These are phyloP conservation scores for Mucor sp. DNA, from an alignment of 371 early-diverging fungal genomes.

Conservation along the genomic window DNA sequence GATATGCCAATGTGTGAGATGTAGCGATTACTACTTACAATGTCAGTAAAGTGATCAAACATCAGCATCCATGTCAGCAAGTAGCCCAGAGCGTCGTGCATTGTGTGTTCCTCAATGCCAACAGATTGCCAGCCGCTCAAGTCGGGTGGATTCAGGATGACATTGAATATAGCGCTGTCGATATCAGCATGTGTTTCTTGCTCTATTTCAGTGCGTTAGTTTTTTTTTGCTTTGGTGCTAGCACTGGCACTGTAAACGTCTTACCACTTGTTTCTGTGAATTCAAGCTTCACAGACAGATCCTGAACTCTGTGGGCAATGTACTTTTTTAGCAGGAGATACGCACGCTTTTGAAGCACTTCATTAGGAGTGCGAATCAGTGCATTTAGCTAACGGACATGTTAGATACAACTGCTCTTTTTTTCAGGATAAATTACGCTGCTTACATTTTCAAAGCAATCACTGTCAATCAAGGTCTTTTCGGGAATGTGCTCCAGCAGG, in stretches of 20 bases:
- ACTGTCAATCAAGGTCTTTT: constrained; percentile 26
- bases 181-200: constrained; percentile 27
- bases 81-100: constrained; percentile 61
- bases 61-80: constrained; percentile 75
- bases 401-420: background rate
- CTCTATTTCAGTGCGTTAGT: constrained; percentile 5
- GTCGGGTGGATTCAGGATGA: constrained; percentile 32
- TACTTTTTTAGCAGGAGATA: constrained; percentile 45
- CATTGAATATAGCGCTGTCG: constrained; percentile 19
- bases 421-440: background rate
- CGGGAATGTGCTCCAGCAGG: constrained; percentile 34
- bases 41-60: constrained; percentile 79
- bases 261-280: constrained; percentile 37
- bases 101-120: constrained; percentile 13
- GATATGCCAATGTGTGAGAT: background rate
- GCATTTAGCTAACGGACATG: constrained; percentile 16
- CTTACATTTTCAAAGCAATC: constrained; percentile 29
- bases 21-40: constrained; percentile 64
- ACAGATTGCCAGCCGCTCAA: constrained; percentile 15
- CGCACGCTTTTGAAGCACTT: constrained; percentile 47
- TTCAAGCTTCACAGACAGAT: constrained; percentile 53
- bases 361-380: constrained; percentile 28
- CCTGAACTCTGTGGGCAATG: constrained; percentile 43
- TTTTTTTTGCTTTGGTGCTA: background rate
- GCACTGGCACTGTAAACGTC: background rate